These are phyloP conservation scores for Chaetomium olivaceum DNA, from an alignment of 2,329 filamentous ascomycete genomes.

Conservation along the genomic window DNA sequence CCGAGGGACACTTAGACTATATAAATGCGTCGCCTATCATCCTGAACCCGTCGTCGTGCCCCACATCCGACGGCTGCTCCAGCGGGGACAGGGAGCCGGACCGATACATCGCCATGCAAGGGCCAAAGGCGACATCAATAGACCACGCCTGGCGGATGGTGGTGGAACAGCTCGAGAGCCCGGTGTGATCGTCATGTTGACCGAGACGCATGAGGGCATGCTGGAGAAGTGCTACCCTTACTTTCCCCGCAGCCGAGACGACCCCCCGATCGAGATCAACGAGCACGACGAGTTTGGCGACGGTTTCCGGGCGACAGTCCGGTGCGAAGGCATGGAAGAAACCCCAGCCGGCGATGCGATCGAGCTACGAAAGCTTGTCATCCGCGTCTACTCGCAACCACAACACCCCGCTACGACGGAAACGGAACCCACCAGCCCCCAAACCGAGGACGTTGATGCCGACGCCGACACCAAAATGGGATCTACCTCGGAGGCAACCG, in stretches of 20 bases:
- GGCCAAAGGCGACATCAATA: conserved; percentile 74
- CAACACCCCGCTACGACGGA: not conserved
- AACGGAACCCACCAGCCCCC: not conserved
- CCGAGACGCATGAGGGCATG: conserved; percentile 76
- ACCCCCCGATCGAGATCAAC: conserved; percentile 59
- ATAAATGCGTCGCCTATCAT: conserved; percentile 78
- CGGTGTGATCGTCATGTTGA: conserved; percentile 91
- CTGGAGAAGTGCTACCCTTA: conserved; percentile 88
- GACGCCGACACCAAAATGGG: conserved; percentile 29
- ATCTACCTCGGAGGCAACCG: conserved; percentile 17
- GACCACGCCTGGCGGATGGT: conserved; percentile 96
- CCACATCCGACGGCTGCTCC: conserved; percentile 26
- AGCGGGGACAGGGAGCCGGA: conserved; percentile 42
- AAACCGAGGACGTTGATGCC: conserved; percentile 1
- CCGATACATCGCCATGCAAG: conserved; percentile 89
- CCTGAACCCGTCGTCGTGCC: conserved; percentile 47
- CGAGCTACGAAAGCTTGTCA: conserved; percentile 72
- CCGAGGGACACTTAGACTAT: conserved; percentile 71
- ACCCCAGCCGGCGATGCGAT: conserved; percentile 57
- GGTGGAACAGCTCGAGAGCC: conserved; percentile 69
- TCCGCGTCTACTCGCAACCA: conserved; percentile 46
- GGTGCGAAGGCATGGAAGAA: conserved; percentile 63
- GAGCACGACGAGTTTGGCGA: conserved; percentile 65
- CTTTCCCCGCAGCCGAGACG: conserved; percentile 64
- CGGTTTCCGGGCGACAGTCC: conserved; percentile 67